phyloP scores from a whole-genome alignment of 345 rosid species.

The Kandelia obovata region DNA sequence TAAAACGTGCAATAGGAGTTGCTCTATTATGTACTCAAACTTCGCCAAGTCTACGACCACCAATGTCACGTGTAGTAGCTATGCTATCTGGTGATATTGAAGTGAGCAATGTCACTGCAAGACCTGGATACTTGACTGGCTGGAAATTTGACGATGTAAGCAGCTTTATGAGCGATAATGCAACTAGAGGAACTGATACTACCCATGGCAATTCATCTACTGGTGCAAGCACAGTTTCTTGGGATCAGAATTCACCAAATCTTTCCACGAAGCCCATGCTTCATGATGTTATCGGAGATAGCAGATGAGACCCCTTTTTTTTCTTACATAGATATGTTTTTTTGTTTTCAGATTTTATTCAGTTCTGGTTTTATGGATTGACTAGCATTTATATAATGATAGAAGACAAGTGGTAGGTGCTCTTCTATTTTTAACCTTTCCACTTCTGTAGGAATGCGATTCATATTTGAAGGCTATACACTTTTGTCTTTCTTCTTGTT shows the following conservation, averaged over 20 bases:
- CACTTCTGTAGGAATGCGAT: too few species aligned
- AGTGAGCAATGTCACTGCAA: conserved; percentile 34
- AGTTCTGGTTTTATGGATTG: too few species aligned
- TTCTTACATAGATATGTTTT: neutral
- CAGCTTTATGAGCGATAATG: conserved; percentile 22
- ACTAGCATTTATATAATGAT: too few species aligned
- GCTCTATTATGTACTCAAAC: conserved; percentile 65
- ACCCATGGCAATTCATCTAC: conserved; percentile 17
- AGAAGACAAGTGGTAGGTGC: too few species aligned
- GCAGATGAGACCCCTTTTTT: too few species aligned
- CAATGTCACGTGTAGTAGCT: conserved; percentile 62
- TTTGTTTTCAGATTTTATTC: too few species aligned
- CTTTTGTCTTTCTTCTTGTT: too few species aligned
- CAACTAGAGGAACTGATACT: neutral
- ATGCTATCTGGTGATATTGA: conserved; percentile 73
- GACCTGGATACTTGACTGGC: conserved; percentile 54
- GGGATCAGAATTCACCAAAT: neutral
- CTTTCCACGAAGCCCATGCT: conserved; percentile 14
- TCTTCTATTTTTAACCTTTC: too few species aligned
- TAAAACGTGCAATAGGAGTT: conserved; percentile 44
- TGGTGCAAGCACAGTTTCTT: conserved; percentile 6
- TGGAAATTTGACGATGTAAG: conserved; percentile 48
- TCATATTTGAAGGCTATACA: too few species aligned
- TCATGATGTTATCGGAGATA: conserved; percentile 19
- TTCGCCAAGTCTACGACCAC: conserved; percentile 49